Conservation (phyloP, 371 early-diverging fungal genomes). For the Amoeboaphelidium occidentale region DNA sequence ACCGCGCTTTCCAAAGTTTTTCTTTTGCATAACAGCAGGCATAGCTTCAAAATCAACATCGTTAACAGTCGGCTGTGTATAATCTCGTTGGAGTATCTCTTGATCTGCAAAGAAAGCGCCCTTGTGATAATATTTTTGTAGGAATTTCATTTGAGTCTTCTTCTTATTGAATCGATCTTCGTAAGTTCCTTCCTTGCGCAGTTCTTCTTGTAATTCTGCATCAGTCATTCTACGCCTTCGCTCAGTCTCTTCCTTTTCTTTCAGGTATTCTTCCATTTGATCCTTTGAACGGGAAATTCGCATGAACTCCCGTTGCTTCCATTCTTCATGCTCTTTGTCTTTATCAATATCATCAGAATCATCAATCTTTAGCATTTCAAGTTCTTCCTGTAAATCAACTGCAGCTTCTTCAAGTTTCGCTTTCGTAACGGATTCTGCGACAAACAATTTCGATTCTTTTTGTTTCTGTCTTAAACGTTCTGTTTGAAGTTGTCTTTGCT, state of each 20-base stretch:
- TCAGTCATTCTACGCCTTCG: slow-evolving; percentile 56
- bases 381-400: too few species aligned
- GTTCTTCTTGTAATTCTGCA: slow-evolving; percentile 18
- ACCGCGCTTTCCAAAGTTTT: slow-evolving; percentile 62
- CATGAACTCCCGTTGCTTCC: slow-evolving; percentile 72
- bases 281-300: slow-evolving; percentile 69
- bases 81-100: slow-evolving; percentile 33
- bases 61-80: slow-evolving; percentile 43
- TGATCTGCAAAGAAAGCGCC: slow-evolving; percentile 54
- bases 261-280: slow-evolving; percentile 38
- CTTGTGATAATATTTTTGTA: slow-evolving; percentile 68
- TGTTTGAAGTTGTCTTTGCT: too few species aligned
- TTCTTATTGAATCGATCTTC: slow-evolving; percentile 9
- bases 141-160: slow-evolving; percentile 23
- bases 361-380: slow-evolving; percentile 31
- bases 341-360: slow-evolving; percentile 73
- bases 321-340: slow-evolving; percentile 61
- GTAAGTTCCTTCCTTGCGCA: slow-evolving; percentile 29
- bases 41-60: slow-evolving; percentile 35
- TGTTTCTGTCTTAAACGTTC: too few species aligned
- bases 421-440: too few species aligned
- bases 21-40: slow-evolving; percentile 68
- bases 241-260: slow-evolving; percentile 50
- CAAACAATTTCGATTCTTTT: too few species aligned
- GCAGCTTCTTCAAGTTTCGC: too few species aligned